Evolutionary conservation across 2,329 filamentous ascomycete species (phyloP).

Genomic region (Fusarium globosum): DNA sequence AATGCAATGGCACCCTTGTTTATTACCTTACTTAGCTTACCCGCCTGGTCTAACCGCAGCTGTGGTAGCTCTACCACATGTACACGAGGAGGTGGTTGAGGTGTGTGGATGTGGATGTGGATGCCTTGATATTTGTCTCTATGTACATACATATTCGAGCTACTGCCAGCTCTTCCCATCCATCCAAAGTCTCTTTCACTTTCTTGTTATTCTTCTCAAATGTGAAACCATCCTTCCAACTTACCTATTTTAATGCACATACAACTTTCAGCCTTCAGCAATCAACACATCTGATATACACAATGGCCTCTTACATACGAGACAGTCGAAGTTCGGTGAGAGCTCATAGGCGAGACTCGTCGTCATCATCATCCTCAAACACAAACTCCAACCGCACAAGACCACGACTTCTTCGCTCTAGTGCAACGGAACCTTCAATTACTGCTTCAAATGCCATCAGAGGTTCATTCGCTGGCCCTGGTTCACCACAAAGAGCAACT

Average conservation of each 20-base stretch:
- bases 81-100: slow-evolving; percentile 31
- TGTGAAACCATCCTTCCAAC: slow-evolving; percentile 25
- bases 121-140: slow-evolving; percentile 29
- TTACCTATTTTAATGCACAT: slow-evolving; percentile 21
- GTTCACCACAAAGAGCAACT: slow-evolving; percentile 62
- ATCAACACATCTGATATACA: neutral
- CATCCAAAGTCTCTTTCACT: slow-evolving; percentile 10
- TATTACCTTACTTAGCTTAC: slow-evolving; percentile 31
- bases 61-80: slow-evolving; percentile 28
- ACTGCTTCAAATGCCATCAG: slow-evolving; percentile 65
- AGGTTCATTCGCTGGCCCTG: slow-evolving; percentile 61
- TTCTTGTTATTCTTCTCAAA: slow-evolving; percentile 27
- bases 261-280: neutral
- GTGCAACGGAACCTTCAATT: slow-evolving; percentile 68
- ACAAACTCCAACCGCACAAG: slow-evolving; percentile 52
- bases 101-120: slow-evolving; percentile 25
- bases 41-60: slow-evolving; percentile 33
- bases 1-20: slow-evolving; percentile 26
- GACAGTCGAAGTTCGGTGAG: slow-evolving; percentile 42
- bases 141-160: slow-evolving; percentile 35
- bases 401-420: slow-evolving; percentile 65
- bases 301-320: slow-evolving; percentile 44
- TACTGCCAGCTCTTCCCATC: slow-evolving; percentile 30
- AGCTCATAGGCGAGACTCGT: slow-evolving; percentile 44
- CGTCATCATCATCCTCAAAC: slow-evolving; percentile 39